phyloP scores from a whole-genome alignment of 164 flowering plant species.

The Aristolochia californica region DNA sequence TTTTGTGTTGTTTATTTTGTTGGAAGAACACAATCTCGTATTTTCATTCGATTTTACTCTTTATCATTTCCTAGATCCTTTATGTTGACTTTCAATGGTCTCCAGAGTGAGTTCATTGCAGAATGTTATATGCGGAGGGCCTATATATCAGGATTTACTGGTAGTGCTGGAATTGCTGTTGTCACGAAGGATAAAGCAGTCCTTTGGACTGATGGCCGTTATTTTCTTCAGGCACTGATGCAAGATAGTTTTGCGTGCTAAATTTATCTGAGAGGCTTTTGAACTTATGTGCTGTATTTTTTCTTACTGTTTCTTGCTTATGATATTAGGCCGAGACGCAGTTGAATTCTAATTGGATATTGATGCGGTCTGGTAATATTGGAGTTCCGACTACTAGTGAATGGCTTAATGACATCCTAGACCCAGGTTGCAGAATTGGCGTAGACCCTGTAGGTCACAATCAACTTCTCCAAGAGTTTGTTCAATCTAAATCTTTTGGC shows the following conservation, averaged over 20 bases:
- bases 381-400: constrained; percentile 84
- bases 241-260: background rate
- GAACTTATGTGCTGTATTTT: too few relatives aligned
- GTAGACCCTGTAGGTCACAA: constrained; percentile 82
- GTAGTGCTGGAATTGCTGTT: constrained; percentile 97
- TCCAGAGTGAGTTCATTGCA: constrained; percentile 94
- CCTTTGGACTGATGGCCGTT: constrained; percentile 97
- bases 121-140: constrained; percentile 88
- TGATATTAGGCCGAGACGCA: constrained; percentile 92
- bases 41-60: background rate
- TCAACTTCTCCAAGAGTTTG: background rate
- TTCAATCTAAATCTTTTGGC: background rate
- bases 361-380: constrained; percentile 83
- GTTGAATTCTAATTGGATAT: constrained; percentile 69
- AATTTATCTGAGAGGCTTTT: too few relatives aligned
- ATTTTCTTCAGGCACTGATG: constrained; percentile 74
- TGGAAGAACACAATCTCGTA: background rate
- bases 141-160: constrained; percentile 89
- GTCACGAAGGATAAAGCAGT: constrained; percentile 92
- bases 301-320: background rate
- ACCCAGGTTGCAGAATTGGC: constrained; percentile 84
- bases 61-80: background rate
- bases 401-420: constrained; percentile 82
- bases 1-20: background rate
- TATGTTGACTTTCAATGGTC: background rate